These are phyloP conservation scores for Aspergillus felis DNA, from an alignment of 2,329 filamentous ascomycete species.

Conservation along the genomic window DNA sequence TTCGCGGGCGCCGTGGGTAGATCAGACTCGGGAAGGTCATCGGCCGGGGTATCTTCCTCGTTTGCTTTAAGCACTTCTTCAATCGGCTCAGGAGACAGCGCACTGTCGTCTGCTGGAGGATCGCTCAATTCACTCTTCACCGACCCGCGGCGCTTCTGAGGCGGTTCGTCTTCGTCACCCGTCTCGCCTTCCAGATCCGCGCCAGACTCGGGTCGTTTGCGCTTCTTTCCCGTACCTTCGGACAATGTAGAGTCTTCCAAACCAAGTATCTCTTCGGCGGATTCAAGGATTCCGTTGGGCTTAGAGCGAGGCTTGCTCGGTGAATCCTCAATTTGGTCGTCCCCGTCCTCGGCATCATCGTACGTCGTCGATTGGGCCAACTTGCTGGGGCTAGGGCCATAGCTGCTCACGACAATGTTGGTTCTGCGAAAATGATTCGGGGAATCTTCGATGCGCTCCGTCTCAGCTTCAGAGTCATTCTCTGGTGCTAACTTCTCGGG, in stretches of 20 bases:
- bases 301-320: conserved; percentile 38
- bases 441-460: conserved; percentile 87
- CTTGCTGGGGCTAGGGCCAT: conserved; percentile 73
- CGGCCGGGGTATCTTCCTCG: conserved; percentile 28
- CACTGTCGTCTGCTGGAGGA: conserved; percentile 30
- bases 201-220: conserved; percentile 36
- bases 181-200: conserved; percentile 34
- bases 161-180: conserved; percentile 39
- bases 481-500: conserved; percentile 58
- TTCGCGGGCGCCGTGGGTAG: conserved; percentile 28
- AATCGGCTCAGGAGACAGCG: conserved; percentile 33
- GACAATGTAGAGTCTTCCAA: conserved; percentile 26
- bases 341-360: conserved; percentile 48
- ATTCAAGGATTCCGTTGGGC: conserved; percentile 25
- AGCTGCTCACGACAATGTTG: conserved; percentile 57
- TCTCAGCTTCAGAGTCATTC: conserved; percentile 82
- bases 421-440: conserved; percentile 64
- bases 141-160: conserved; percentile 40
- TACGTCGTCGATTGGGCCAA: conserved; percentile 57
- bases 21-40: conserved; percentile 31
- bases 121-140: conserved; percentile 36
- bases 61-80: conserved; percentile 28
- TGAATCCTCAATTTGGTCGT: conserved; percentile 43
- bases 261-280: conserved; percentile 18
- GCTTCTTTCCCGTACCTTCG: conserved; percentile 36